phyloP scores from a whole-genome alignment of 1,284 basidiomycete genomes.

The Cystobasidium slooffiae region DNA sequence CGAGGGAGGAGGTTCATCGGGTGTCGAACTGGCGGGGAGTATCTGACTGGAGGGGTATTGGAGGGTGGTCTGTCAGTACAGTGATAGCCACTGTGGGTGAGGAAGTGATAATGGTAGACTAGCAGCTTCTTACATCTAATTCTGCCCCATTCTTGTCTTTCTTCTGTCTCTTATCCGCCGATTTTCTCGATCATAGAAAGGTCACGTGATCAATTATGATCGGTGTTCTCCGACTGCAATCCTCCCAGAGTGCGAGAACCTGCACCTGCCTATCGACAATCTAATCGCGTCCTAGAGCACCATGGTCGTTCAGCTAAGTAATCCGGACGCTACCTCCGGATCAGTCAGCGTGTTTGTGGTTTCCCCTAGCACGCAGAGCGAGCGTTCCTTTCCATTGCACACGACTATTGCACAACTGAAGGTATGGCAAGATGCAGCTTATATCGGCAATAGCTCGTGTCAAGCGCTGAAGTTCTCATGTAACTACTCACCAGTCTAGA shows the following conservation, averaged over 20 bases:
- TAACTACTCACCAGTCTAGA: constrained; percentile 65
- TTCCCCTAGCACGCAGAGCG: constrained; percentile 35
- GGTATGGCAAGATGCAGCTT: neutral
- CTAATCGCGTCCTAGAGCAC: neutral
- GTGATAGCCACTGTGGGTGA: neutral
- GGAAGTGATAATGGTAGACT: too few species aligned
- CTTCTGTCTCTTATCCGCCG: too few species aligned
- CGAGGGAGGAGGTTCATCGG: constrained; percentile 50
- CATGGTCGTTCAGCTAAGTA: neutral
- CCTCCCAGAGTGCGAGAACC: neutral
- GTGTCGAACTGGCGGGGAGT: neutral
- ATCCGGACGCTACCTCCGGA: neutral
- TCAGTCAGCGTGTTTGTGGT: constrained; percentile 32
- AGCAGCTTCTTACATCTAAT: too few species aligned
- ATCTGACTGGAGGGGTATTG: neutral
- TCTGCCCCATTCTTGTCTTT: too few species aligned
- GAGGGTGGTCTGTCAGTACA: neutral
- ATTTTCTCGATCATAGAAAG: neutral
- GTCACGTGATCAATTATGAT: neutral
- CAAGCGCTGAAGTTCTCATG: too few species aligned
- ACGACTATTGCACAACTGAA: constrained; percentile 13
- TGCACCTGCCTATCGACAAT: neutral
- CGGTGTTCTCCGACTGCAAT: neutral
- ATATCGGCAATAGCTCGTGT: too few species aligned
- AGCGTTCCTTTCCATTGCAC: constrained; percentile 22